Conservation (phyloP, 2,329 filamentous ascomycete genomes). For the Pseudonectria foliicola region DNA sequence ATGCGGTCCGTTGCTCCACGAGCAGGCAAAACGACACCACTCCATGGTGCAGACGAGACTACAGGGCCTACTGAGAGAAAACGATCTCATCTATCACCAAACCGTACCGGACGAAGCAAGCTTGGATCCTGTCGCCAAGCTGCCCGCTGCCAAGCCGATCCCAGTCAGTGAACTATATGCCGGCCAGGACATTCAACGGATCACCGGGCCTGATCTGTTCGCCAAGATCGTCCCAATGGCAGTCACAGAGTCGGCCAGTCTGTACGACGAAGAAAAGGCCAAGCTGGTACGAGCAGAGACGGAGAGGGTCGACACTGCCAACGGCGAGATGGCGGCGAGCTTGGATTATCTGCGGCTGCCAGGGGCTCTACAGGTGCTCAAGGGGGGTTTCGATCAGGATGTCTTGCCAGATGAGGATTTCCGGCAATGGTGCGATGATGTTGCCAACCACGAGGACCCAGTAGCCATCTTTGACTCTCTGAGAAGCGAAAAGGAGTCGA, state of each 20-base stretch:
- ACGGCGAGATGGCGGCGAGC: conserved; percentile 92
- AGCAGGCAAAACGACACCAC: conserved; percentile 77
- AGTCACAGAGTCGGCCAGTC: conserved; percentile 90
- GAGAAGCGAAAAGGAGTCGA: conserved; percentile 67
- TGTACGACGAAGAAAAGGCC: conserved; percentile 98
- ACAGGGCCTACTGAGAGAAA: conserved; percentile 74
- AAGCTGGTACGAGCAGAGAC: conserved; percentile 91
- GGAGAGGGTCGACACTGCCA: conserved; percentile 85
- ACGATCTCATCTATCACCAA: conserved; percentile 98
- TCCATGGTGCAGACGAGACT: conserved; percentile 76
- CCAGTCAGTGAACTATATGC: conserved; percentile 95
- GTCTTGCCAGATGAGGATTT: conserved; percentile 86
- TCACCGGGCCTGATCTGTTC: conserved; percentile 95
- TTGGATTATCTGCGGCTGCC: conserved; percentile 90
- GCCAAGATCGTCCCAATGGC: conserved; percentile 93
- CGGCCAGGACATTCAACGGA: conserved; percentile 92
- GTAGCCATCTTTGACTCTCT: conserved; percentile 71
- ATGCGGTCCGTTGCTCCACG: conserved; percentile 64
- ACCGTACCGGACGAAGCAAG: conserved; percentile 79
- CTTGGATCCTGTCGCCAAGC: conserved; percentile 74
- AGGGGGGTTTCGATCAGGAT: conserved; percentile 87
- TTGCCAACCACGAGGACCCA: conserved; percentile 79
- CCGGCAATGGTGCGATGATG: conserved; percentile 85
- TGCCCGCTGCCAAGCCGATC: conserved; percentile 93
- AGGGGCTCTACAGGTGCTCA: conserved; percentile 80